phyloP scores from a whole-genome alignment of 2,329 filamentous ascomycete genomes.

The Fusarium guadeloupense region DNA sequence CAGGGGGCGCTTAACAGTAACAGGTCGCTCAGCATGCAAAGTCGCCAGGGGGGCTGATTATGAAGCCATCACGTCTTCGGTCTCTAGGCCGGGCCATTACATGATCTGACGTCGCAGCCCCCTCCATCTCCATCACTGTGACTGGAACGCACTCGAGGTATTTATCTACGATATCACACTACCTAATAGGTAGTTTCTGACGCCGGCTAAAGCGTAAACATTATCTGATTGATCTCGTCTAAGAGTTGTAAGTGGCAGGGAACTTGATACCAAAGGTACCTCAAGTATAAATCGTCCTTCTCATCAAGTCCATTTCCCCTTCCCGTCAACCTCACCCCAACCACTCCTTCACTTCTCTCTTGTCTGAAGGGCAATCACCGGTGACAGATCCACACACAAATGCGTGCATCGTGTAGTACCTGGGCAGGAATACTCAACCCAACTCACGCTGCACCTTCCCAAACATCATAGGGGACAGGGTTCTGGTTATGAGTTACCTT shows the following conservation, averaged over 20 bases:
- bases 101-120: slow-evolving; percentile 18
- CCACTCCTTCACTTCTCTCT: neutral
- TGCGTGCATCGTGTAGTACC: slow-evolving; percentile 23
- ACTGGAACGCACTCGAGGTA: slow-evolving; percentile 1
- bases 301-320: neutral
- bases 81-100: neutral
- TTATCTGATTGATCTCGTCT: slow-evolving; percentile 1
- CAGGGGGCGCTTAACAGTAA: neutral
- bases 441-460: slow-evolving; percentile 24
- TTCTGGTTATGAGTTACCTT: slow-evolving; percentile 15
- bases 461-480: slow-evolving; percentile 14
- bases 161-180: too few relatives aligned
- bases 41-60: neutral
- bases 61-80: slow-evolving; percentile 4
- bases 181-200: neutral
- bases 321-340: neutral
- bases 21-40: neutral
- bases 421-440: neutral
- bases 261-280: too few relatives aligned
- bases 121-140: neutral
- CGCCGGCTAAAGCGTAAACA: neutral
- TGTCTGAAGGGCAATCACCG: neutral
- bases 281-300: slow-evolving; percentile 27
- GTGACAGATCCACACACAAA: slow-evolving; percentile 23
- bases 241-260: slow-evolving; percentile 5